Conservation (phyloP, 768 basidiomycete species). For the Russula dissimulans region DNA sequence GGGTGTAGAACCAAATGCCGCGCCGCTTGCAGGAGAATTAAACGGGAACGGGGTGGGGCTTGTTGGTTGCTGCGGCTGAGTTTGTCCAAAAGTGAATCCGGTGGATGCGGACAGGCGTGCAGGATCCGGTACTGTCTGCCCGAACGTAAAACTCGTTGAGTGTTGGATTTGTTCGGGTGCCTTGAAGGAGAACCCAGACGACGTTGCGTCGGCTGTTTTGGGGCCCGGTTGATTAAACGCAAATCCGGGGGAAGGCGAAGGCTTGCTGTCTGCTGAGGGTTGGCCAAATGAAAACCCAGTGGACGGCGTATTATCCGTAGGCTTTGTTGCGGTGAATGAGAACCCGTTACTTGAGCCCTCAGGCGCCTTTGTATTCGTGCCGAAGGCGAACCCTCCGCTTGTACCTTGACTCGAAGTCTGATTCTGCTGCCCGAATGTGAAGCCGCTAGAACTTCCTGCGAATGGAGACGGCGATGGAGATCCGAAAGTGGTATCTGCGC, state of each 20-base stretch:
- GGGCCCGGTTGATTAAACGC: constrained; percentile 9
- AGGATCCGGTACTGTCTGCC: constrained; percentile 28
- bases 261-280: constrained; percentile 2
- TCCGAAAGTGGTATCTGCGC: constrained; percentile 6
- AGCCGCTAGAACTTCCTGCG: constrained; percentile 17
- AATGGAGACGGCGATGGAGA: constrained; percentile 11
- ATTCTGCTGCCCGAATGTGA: constrained; percentile 37
- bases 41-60: constrained; percentile 22
- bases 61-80: constrained; percentile 27
- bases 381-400: constrained; percentile 39
- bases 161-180: constrained; percentile 17
- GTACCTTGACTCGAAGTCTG: constrained; percentile 26
- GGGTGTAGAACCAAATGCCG: constrained; percentile 23
- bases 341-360: constrained; percentile 31
- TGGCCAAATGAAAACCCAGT: constrained; percentile 10
- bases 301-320: constrained; percentile 5
- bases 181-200: constrained; percentile 16
- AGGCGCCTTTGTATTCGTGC: constrained; percentile 25
- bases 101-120: constrained; percentile 25
- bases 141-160: constrained; percentile 20
- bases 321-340: constrained; percentile 13
- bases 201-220: constrained; percentile 14
- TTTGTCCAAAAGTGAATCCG: constrained; percentile 23
- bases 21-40: constrained; percentile 19
- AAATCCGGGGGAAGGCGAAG: constrained; percentile 12